Evolutionary conservation across 495 filamentous ascomycete species (phyloP).

Genomic region (Halenospora varia): DNA sequence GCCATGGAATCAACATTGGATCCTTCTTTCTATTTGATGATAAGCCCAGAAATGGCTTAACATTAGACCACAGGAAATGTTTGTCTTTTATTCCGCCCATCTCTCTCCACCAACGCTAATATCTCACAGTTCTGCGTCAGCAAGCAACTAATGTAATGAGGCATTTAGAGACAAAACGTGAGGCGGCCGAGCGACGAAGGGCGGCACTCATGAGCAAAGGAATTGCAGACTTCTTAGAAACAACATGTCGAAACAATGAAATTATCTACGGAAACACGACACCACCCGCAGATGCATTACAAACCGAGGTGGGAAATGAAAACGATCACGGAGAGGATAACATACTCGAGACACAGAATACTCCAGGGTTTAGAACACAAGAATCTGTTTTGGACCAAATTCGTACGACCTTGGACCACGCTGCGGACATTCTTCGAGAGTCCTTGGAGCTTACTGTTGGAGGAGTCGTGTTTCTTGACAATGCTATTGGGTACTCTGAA

Average conservation of each 20-base stretch:
- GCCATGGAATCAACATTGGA: conserved; percentile 65
- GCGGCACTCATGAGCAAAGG: conserved; percentile 55
- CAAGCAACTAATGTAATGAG: conserved; percentile 51
- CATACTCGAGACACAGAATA: too few species aligned
- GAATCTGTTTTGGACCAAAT: conserved; percentile 18
- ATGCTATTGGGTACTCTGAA: conserved; percentile 10
- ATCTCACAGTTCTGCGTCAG: conserved; percentile 11
- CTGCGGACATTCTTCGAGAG: conserved; percentile 19
- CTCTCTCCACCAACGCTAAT: neutral
- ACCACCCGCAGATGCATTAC: neutral
- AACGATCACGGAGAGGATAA: too few species aligned
- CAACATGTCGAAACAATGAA: neutral
- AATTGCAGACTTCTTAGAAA: conserved; percentile 51
- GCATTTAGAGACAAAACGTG: conserved; percentile 56
- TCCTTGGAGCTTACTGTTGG: conserved; percentile 18
- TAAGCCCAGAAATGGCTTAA: conserved; percentile 42
- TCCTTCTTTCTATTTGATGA: conserved; percentile 64
- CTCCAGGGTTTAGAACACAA: conserved; percentile 39
- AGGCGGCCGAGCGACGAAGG: conserved; percentile 51
- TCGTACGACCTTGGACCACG: conserved; percentile 10
- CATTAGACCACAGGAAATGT: conserved; percentile 31
- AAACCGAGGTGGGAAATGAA: too few species aligned
- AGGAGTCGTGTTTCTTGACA: conserved; percentile 19
- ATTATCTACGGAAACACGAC: neutral
- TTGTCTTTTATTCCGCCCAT: conserved; percentile 13